Base-by-base conservation (phyloP, 2,329 filamentous ascomycete genomes). In the Cladosporium velox region DNA sequence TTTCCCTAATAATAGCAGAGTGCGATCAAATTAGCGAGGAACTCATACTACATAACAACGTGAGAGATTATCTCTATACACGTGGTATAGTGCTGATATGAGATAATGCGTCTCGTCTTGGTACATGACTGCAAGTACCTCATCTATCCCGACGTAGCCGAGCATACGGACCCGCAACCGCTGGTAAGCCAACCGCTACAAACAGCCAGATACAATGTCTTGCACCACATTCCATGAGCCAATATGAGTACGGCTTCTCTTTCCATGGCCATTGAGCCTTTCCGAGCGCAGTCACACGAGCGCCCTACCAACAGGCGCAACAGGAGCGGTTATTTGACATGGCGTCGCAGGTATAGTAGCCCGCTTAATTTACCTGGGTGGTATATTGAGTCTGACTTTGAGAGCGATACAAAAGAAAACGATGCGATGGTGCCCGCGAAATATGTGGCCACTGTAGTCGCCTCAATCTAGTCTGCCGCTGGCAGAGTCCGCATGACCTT, bases 271-370 rank as follows among this genome's bases (percentile, higher is more conserved):
- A 34, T n/a, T 4, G 52, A 55, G 1, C 18, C 34, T 11, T 15
- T 21, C 52, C 12, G 28, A 55, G 26, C 52, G 3, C 28, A 55
- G 28, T 55, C 52, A 21, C 52, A 55, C 28, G 52, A 55, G 4
- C 26, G 52, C 8, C 52, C 63, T 18, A 34, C 34, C 12, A 34
- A 59, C 12, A 49, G 52, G 18, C 63, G 63, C 21, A 49, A 65
- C n/a, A 54, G 63, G 18, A 28, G 28, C 32, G 63, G 63, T 14
- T 65, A 54, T 49, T 18, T 58, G n/a, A 65, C 63, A 15, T 65
- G 63, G 18, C 63, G 63, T 38, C 63, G 51, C 15, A 54, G 63
- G 24, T 58, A 59, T 28, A 7, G 10, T 18, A 30, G 28, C 52
- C 15, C 24, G 10, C 26, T 24, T 3, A 32, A 32, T 32, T 32